Conservation (phyloP, 441 rosid genomes). For the Hypseocharis bilobata region DNA sequence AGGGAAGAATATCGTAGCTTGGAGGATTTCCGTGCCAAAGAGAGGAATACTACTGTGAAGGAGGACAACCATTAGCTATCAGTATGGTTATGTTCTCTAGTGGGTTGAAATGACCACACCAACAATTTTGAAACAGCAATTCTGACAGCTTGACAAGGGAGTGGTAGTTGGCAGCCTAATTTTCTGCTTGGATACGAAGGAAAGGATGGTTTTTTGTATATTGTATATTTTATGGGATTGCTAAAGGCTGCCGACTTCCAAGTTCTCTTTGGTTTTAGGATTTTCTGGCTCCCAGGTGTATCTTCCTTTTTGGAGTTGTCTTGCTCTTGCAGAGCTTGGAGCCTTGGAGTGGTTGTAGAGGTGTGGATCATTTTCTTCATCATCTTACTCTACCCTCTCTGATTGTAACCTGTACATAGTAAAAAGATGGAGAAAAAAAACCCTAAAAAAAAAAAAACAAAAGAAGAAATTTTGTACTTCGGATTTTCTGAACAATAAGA, state of each 20-base stretch:
- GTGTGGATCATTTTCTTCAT: constrained; percentile 20
- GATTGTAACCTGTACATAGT: constrained; percentile 36
- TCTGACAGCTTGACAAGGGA: constrained; percentile 19
- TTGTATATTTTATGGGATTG: constrained; percentile 22
- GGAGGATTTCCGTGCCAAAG: constrained; percentile 66
- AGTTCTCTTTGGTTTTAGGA: constrained; percentile 13
- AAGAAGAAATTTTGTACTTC: constrained; percentile 8
- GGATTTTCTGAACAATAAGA: constrained; percentile 31
- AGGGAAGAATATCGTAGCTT: constrained; percentile 55
- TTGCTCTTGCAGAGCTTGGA: constrained; percentile 26
- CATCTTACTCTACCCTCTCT: constrained; percentile 11
- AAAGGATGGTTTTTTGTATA: constrained; percentile 23
- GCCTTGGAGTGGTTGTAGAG: constrained; percentile 32
- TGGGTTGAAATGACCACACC: constrained; percentile 7
- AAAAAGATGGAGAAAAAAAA: neutral
- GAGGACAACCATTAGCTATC: constrained; percentile 31
- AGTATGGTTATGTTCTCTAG: constrained; percentile 2
- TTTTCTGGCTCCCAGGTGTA: constrained; percentile 16
- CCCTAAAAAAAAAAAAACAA: neutral
- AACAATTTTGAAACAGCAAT: constrained; percentile 34
- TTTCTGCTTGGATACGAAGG: constrained; percentile 16
- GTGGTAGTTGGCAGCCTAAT: constrained; percentile 15
- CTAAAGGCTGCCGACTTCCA: constrained; percentile 25
- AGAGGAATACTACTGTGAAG: constrained; percentile 23
- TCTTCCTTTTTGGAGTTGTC: constrained; percentile 12